Base-by-base conservation (phyloP, 148 eudicot species). In the Amaranthus palmeri region DNA sequence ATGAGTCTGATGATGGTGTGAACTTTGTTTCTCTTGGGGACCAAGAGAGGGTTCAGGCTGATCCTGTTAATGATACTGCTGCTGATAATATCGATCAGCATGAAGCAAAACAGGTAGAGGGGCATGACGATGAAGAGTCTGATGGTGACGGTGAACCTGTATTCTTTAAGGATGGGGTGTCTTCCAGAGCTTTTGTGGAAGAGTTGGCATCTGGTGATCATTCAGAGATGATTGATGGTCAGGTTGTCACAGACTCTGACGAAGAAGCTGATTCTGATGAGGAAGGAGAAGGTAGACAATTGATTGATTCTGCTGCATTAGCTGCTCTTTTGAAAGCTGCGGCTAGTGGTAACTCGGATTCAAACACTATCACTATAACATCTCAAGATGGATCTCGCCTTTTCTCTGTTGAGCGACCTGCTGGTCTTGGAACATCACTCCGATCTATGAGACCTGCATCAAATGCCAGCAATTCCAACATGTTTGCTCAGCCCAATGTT, bases 331-430 rank as follows among this genome's bases (percentile, higher is more conserved):
- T 95, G 77, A 95, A 89, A 82, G 97, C 97, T 6, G 99, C 96
- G 50, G 85, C 89, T 8, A 87, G 85, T 74, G 88, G 81, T 59
- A 90, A 84, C 18, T 76, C 87, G 25, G 93, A 88, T 73, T 71
- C 89, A 64, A 85, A 86, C 47, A 80, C 73, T 49, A 87, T 95
- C 66, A 91, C 92, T 42, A 78, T 95, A 67, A 80, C 88, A 7
- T 91, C 98, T 44, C 90, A 81, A 70, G 97, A 95, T 68, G 96
- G 96, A 7, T 88, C 99, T 43, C 85, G 93, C 60, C 93, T 89
- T 73, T 95, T 95, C 86, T 86, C 97, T 3, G 86, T 95, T 59
- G 99, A 95, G 82, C 93, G 97, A 9, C 99, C 99, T 6, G 97
- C 93, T 72, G 99, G 99, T 40, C 79, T 95, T 79, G 99, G 96